phyloP scores from a whole-genome alignment of 2,329 filamentous ascomycete genomes.

The Exophiala lecanii-corni region DNA sequence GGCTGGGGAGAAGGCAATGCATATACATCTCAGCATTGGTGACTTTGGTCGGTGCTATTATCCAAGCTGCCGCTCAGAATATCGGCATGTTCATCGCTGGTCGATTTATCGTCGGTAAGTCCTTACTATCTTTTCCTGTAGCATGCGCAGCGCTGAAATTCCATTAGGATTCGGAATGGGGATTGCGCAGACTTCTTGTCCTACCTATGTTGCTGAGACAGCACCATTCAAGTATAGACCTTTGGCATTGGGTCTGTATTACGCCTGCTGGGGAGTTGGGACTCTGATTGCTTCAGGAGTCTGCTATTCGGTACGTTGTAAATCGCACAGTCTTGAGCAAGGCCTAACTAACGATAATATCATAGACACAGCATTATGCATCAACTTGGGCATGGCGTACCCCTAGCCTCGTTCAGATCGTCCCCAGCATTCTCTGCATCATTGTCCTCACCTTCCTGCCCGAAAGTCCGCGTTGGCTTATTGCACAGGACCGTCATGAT shows the following conservation, averaged over 20 bases:
- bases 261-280: constrained; percentile 19
- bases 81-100: constrained; percentile 55
- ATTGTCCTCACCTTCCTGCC: constrained; percentile 49
- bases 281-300: constrained; percentile 17
- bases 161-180: constrained; percentile 50
- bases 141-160: neutral
- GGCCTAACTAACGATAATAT: neutral
- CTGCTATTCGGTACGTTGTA: constrained; percentile 14
- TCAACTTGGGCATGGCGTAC: constrained; percentile 48
- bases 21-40: constrained; percentile 39
- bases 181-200: constrained; percentile 49
- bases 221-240: constrained; percentile 13
- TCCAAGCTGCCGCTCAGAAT: constrained; percentile 55
- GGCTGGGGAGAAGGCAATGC: constrained; percentile 26
- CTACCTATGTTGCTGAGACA: constrained; percentile 18
- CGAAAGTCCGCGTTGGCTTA: constrained; percentile 57
- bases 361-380: constrained; percentile 14
- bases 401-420: constrained; percentile 50
- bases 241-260: constrained; percentile 17
- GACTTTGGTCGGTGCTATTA: constrained; percentile 53
- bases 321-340: too few species aligned
- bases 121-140: neutral
- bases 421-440: constrained; percentile 44
- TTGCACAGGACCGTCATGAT: constrained; percentile 40
- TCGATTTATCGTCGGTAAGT: constrained; percentile 50